phyloP scores from a whole-genome alignment of 495 filamentous ascomycete genomes.

The Neurospora sp. region DNA sequence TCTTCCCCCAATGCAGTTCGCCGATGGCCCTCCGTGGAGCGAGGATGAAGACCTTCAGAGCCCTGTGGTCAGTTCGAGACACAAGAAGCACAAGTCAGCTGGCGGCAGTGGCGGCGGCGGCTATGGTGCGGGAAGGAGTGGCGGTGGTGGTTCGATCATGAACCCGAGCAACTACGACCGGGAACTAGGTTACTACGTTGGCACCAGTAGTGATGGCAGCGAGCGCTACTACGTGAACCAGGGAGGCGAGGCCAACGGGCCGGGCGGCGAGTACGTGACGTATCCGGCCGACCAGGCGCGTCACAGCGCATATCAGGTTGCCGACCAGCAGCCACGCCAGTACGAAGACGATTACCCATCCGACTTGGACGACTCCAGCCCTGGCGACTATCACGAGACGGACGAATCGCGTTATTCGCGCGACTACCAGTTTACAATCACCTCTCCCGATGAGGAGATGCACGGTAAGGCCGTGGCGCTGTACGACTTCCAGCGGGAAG shows the following conservation, averaged over 20 bases:
- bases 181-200: conserved; percentile 55
- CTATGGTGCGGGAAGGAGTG: conserved; percentile 5
- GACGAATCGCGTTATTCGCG: conserved; percentile 67
- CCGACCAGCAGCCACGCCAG: conserved; percentile 38
- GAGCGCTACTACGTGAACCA: conserved; percentile 70
- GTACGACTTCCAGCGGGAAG: conserved; percentile 89
- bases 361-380: conserved; percentile 51
- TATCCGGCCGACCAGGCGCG: conserved; percentile 58
- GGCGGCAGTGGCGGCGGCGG: conserved; percentile 34
- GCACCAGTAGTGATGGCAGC: conserved; percentile 61
- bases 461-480: conserved; percentile 92
- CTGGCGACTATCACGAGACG: conserved; percentile 33
- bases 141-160: conserved; percentile 31
- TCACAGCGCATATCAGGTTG: conserved; percentile 36
- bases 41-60: conserved; percentile 95
- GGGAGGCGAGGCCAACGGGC: conserved; percentile 57
- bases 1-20: conserved; percentile 76
- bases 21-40: conserved; percentile 90
- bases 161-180: conserved; percentile 33
- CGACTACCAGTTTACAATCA: conserved; percentile 91
- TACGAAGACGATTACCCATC: conserved; percentile 46
- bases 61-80: conserved; percentile 67
- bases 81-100: conserved; percentile 76
- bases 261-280: conserved; percentile 71
- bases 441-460: conserved; percentile 94